Evolutionary conservation across 306 rosid species (phyloP).

Genomic region (Quillaja saponaria): DNA sequence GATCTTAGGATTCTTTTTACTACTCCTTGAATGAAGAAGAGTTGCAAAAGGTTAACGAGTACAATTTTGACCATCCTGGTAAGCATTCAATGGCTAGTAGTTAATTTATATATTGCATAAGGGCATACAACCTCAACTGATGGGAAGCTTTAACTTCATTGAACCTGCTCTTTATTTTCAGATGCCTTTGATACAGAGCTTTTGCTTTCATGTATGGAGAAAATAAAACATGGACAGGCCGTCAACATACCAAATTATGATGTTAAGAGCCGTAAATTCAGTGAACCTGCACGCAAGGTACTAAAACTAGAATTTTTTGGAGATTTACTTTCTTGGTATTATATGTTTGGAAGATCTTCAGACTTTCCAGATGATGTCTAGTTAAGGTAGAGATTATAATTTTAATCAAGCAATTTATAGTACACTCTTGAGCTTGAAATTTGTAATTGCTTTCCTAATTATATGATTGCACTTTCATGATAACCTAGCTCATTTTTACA

Average conservation of each 20-base stretch:
- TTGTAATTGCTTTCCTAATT: neutral
- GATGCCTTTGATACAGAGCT: conserved; percentile 77
- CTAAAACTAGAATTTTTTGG: neutral
- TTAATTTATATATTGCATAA: neutral
- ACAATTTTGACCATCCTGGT: conserved; percentile 95
- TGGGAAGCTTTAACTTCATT: conserved; percentile 9
- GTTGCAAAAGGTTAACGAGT: conserved; percentile 56
- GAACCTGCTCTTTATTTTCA: conserved; percentile 26
- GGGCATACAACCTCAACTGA: neutral
- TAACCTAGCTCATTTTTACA: too few relatives aligned
- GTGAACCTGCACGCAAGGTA: conserved; percentile 65
- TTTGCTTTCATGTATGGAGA: conserved; percentile 63
- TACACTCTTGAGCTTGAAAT: neutral
- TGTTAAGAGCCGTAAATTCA: conserved; percentile 51
- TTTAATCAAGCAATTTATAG: neutral
- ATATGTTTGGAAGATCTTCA: neutral
- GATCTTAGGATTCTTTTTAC: conserved; percentile 80
- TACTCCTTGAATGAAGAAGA: conserved; percentile 51
- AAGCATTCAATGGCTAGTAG: conserved; percentile 29
- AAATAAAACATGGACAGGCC: conserved; percentile 63
- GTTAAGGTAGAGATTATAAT: neutral
- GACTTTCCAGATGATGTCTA: neutral
- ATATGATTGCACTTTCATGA: too few relatives aligned
- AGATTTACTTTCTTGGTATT: neutral
- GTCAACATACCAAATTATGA: conserved; percentile 81